These are phyloP conservation scores for Epichloe scottii DNA, from an alignment of 2,329 filamentous ascomycete genomes.

Conservation along the genomic window DNA sequence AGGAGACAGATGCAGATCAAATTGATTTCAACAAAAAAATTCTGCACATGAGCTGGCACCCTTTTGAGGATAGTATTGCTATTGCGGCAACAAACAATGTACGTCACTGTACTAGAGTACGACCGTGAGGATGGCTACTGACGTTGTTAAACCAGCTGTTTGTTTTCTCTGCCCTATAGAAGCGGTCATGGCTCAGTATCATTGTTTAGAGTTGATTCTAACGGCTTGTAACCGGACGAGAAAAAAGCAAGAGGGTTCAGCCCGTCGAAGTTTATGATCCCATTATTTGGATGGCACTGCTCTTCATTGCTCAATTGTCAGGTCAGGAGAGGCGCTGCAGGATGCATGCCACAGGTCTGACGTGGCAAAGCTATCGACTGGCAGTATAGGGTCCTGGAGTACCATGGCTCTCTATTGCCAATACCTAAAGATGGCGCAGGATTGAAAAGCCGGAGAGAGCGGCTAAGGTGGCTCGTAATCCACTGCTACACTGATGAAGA, in stretches of 20 bases:
- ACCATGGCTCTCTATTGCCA: not conserved
- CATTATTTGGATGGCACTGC: not conserved
- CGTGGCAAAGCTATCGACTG: not conserved
- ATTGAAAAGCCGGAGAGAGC: not conserved
- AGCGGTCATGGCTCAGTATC: not conserved
- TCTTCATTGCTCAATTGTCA: not conserved
- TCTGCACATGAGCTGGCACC: constrained; percentile 99
- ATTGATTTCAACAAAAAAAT: constrained; percentile 99
- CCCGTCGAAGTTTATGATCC: not conserved
- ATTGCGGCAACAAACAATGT: constrained; percentile 99
- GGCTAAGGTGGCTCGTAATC: not conserved
- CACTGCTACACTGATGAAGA: not conserved
- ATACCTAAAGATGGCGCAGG: not conserved
- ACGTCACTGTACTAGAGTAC: constrained; percentile 28
- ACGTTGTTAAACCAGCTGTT: constrained; percentile 43
- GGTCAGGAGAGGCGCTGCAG: not conserved
- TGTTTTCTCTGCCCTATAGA: constrained; percentile 63
- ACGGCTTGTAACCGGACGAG: not conserved
- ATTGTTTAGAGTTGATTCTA: not conserved
- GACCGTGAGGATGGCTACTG: not conserved
- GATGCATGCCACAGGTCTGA: constrained; percentile 1
- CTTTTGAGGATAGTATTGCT: constrained; percentile 97
- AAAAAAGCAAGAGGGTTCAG: not conserved
- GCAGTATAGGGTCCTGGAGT: not conserved
- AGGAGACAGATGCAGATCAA: constrained; percentile 97